Base-by-base conservation (phyloP, 352 stramenopile species). In the Phytopythium cucurbitacearum region DNA sequence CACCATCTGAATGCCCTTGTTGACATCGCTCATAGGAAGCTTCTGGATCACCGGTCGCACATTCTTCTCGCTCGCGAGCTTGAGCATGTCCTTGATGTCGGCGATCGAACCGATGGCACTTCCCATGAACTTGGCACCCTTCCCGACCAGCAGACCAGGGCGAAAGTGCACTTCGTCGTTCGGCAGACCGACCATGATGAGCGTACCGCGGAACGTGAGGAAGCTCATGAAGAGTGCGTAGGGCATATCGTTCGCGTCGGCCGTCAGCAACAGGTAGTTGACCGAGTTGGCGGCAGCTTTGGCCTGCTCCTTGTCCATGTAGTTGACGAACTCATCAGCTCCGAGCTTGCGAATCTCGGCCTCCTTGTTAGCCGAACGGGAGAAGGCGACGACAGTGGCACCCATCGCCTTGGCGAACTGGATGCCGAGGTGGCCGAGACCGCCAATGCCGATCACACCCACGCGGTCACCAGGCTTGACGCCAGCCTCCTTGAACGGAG, bases 31-130 rank as follows among this genome's bases (percentile, higher is more conserved):
- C 67, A 80, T 76, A 1, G 69, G 64, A 32, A 82, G 40, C 45
- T 74, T 73, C 58, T 84, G 57, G 40, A 80, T 75, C 21, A 77
- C 44, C 5, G 69, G 57, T 16, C 60, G 59, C 39, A 91, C 78
- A 7, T 85, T 73, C 47, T 89, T 76, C 41, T 75, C 60, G 33
- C 62, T 75, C 51, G 80, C 93, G 48, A 97, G 77, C 21, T 84
- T 57, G 4, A 97, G 58, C 78, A 96, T 91, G 38, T 93, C 76
- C 60, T 93, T 76, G 16, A 86, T 90, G 40, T 92, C 80, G 12
- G 60, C 52, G 33, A 93, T 80, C 50, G 84, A 80, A 32, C 84
- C 82, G 57, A 94, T 76, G 15, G 77, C 51, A 48, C 53, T 80
- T 38, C 85, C 86, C 6, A 68, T 58, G 44, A 94, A 56, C n/a